Evolutionary conservation across 164 flowering plant species (phyloP).

Genomic region (Echeveria elegans): DNA sequence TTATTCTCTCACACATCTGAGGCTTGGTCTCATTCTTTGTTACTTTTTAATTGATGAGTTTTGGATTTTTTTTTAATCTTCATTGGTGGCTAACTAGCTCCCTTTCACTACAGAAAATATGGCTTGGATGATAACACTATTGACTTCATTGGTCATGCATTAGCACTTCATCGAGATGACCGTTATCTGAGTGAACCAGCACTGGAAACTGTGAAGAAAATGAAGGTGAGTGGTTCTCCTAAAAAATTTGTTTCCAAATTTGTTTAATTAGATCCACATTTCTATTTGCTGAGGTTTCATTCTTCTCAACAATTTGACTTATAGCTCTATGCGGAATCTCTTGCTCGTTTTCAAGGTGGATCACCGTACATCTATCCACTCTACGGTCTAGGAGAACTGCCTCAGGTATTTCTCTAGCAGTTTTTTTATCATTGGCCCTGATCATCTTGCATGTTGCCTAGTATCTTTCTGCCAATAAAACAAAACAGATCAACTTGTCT

Average conservation of each 20-base stretch:
- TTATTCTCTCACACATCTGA: neutral
- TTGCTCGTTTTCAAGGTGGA: too few species aligned
- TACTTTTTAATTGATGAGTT: neutral
- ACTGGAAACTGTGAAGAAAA: too few species aligned
- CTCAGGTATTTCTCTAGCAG: constrained; percentile 49
- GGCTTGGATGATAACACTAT: constrained; percentile 90
- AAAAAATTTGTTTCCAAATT: neutral
- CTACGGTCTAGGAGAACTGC: too few species aligned
- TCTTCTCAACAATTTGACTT: constrained; percentile 9
- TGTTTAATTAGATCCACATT: neutral
- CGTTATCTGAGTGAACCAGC: too few species aligned
- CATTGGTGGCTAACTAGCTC: neutral
- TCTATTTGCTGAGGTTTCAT: neutral
- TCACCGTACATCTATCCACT: too few species aligned
- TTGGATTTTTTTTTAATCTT: neutral
- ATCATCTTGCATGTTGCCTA: neutral
- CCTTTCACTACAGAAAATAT: constrained; percentile 46
- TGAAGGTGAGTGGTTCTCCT: constrained; percentile 44
- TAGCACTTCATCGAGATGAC: too few species aligned
- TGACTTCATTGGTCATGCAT: too few species aligned
- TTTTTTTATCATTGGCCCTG: neutral
- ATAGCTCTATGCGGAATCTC: constrained; percentile 78
- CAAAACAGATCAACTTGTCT: neutral
- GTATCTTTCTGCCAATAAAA: neutral
- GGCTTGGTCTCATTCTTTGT: neutral